These are phyloP conservation scores for Warburgia ugandensis DNA, from an alignment of 164 flowering plant species.

Conservation along the genomic window DNA sequence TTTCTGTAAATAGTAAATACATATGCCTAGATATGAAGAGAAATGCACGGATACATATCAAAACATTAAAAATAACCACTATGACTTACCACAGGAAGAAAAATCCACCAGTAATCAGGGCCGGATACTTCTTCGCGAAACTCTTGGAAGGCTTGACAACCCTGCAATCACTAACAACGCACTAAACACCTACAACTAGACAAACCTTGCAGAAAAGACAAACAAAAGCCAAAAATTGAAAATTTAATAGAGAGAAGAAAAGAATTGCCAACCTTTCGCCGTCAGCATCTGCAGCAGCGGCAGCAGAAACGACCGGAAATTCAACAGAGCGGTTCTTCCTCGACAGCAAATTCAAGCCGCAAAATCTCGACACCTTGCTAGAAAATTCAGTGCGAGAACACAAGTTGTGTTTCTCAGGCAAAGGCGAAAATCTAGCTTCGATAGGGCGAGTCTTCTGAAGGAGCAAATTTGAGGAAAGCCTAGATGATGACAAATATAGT, in stretches of 20 bases:
- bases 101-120: conserved; percentile 52
- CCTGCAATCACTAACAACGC: conserved; percentile 21
- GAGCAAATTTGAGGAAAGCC: conserved; percentile 4
- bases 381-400: conserved; percentile 3
- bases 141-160: conserved; percentile 27
- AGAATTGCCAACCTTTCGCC: conserved; percentile 26
- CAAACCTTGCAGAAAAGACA: background rate
- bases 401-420: conserved; percentile 12
- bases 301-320: conserved; percentile 18
- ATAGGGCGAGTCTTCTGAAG: conserved; percentile 16
- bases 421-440: conserved; percentile 12
- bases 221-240: background rate
- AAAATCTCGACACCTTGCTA: conserved; percentile 12
- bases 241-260: background rate
- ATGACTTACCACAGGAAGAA: conserved; percentile 56
- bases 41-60: too few relatives aligned
- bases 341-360: conserved; percentile 13
- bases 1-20: background rate
- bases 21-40: background rate
- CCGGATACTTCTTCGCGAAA: conserved; percentile 36
- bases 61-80: background rate
- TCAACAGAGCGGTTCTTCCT: conserved; percentile 16
- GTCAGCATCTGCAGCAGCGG: conserved; percentile 48
- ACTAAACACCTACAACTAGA: background rate
- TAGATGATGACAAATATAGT: conserved; percentile 15